Evolutionary conservation across 75 land plant genomes (phyloP).

Genomic region (Adiantum capillusveneris): DNA sequence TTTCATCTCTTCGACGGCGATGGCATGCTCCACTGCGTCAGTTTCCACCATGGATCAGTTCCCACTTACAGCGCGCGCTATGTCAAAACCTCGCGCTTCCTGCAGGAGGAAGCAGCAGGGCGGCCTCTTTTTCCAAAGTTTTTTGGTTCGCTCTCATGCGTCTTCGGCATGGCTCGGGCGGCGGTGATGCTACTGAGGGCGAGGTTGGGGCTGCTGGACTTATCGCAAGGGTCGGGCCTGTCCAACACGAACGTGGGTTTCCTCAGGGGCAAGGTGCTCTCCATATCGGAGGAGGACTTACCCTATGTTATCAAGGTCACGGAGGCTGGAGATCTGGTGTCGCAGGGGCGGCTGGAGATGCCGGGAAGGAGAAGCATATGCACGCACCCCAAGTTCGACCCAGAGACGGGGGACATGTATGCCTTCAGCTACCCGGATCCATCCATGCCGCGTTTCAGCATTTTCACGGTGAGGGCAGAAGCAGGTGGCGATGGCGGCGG

Average conservation of each 20-base stretch:
- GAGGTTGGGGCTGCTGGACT: slow-evolving; percentile 36
- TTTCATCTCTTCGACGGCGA: slow-evolving; percentile 83
- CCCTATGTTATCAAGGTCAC: slow-evolving; percentile 30
- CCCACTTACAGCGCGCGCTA: slow-evolving; percentile 54
- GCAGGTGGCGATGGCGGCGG: slow-evolving; percentile 34
- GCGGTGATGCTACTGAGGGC: slow-evolving; percentile 25
- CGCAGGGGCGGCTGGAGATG: slow-evolving; percentile 64
- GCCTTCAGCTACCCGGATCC: slow-evolving; percentile 33
- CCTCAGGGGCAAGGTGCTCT: slow-evolving; percentile 36
- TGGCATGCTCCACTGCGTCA: slow-evolving; percentile 75
- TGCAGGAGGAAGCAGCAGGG: slow-evolving; percentile 32
- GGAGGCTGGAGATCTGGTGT: slow-evolving; percentile 49
- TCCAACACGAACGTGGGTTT: slow-evolving; percentile 57
- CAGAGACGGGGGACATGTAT: slow-evolving; percentile 42
- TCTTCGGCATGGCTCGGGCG: slow-evolving; percentile 31
- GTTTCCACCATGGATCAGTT: slow-evolving; percentile 22
- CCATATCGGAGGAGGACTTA: slow-evolving; percentile 61
- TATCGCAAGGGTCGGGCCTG: slow-evolving; percentile 35
- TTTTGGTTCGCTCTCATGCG: slow-evolving; percentile 21
- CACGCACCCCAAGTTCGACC: slow-evolving; percentile 80
- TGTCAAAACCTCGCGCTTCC: slow-evolving; percentile 49
- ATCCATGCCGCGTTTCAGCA: slow-evolving; percentile 33
- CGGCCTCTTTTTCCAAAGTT: slow-evolving; percentile 37
- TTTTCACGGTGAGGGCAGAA: slow-evolving; percentile 37
- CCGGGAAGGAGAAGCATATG: slow-evolving; percentile 38